phyloP scores from a whole-genome alignment of 495 filamentous ascomycete genomes.

The Tuber melanosporum region DNA sequence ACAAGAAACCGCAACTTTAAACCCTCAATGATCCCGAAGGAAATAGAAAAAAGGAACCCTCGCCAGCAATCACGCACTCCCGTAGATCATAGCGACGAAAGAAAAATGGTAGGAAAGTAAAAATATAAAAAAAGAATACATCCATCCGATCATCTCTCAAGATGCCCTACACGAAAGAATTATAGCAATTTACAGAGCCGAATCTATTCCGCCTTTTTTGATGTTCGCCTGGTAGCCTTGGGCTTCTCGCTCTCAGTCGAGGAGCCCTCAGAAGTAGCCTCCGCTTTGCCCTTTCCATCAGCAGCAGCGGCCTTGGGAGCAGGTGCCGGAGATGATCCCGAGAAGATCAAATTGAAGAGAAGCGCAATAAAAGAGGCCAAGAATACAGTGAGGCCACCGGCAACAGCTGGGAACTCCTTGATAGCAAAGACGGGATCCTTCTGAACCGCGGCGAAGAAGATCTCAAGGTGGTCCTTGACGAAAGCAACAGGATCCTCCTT shows the following conservation, averaged over 20 bases:
- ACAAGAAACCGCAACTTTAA: neutral
- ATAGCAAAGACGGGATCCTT: conserved; percentile 82
- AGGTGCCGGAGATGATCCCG: conserved; percentile 45
- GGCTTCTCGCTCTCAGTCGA: conserved; percentile 40
- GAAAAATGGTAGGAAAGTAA: neutral
- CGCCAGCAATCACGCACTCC: neutral
- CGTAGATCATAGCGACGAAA: neutral
- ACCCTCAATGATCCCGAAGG: neutral
- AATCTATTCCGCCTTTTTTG: conserved; percentile 40
- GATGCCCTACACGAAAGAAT: conserved; percentile 16
- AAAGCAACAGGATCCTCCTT: conserved; percentile 83
- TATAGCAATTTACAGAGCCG: conserved; percentile 30
- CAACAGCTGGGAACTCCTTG: conserved; percentile 86
- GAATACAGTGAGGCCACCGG: conserved; percentile 66
- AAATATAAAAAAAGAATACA: neutral
- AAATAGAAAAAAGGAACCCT: neutral
- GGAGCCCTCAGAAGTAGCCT: conserved; percentile 23
- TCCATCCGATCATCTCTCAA: neutral
- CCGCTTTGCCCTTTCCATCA: conserved; percentile 35
- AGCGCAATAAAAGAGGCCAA: conserved; percentile 62
- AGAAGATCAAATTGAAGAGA: conserved; percentile 52
- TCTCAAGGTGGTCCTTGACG: conserved; percentile 83
- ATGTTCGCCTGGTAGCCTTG: conserved; percentile 34
- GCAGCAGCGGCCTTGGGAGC: conserved; percentile 35
- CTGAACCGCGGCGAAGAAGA: conserved; percentile 79